phyloP scores from a whole-genome alignment of 495 filamentous ascomycete genomes.

The Aspergillus bridgeri region DNA sequence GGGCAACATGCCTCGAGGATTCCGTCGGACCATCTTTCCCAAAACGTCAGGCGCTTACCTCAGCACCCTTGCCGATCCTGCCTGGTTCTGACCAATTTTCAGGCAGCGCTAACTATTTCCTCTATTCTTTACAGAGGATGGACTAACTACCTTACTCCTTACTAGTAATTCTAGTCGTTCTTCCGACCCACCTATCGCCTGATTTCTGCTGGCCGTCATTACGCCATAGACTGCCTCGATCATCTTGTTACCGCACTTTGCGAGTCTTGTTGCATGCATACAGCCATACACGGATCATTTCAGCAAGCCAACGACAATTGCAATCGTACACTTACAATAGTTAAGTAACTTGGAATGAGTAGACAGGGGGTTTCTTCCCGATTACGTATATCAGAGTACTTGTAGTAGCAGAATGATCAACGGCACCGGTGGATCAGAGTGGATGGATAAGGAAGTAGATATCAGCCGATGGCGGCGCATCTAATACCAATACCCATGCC shows the following conservation, averaged over 20 bases:
- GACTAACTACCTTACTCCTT: no score
- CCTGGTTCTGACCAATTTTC: no score
- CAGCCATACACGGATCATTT: not conserved
- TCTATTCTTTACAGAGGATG: no score
- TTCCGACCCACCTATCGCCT: conserved; percentile 2
- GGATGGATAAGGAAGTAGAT: not conserved
- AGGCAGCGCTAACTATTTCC: no score
- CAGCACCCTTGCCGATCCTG: no score
- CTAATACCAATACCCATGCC: not conserved
- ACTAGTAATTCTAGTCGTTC: no score
- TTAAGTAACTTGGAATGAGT: no score
- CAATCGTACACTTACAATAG: no score
- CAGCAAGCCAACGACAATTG: not conserved
- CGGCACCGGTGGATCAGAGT: not conserved
- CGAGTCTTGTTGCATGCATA: not conserved
- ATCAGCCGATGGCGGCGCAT: not conserved
- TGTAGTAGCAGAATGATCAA: not conserved
- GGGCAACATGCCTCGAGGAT: not conserved
- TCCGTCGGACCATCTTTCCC: not conserved
- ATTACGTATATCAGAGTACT: no score
- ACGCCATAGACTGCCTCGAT: not conserved
- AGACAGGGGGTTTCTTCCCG: no score
- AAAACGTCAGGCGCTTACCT: no score
- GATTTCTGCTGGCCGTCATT: not conserved
- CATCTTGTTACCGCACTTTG: not conserved